Conservation (phyloP, 179 eudicot genomes). For the Gypsophila paniculata region DNA sequence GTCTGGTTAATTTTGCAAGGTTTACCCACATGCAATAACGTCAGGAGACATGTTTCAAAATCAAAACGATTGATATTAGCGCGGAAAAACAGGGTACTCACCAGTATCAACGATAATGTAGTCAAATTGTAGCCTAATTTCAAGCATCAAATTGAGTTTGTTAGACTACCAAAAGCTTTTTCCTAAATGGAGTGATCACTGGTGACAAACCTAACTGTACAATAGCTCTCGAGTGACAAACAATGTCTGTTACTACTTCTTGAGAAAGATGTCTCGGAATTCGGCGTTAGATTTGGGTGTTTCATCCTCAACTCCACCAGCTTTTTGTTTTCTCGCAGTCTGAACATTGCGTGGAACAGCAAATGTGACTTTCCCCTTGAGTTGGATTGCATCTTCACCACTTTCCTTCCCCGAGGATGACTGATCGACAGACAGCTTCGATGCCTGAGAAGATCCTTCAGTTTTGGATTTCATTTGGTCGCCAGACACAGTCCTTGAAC, state of each 20-base stretch:
- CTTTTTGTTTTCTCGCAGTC: conserved; percentile 37
- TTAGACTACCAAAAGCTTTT: no score
- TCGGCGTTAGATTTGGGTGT: conserved; percentile 83
- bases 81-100: neutral
- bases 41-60: no score
- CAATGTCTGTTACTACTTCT: conserved; percentile 28
- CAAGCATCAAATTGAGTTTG: no score
- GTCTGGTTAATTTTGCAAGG: no score
- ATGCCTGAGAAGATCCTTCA: conserved; percentile 23
- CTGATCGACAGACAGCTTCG: conserved; percentile 23
- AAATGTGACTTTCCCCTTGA: conserved; percentile 76
- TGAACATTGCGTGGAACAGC: conserved; percentile 71
- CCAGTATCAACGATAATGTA: neutral
- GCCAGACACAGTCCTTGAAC: conserved; percentile 23
- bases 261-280: conserved; percentile 70
- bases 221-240: neutral
- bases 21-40: no score
- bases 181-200: neutral
- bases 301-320: conserved; percentile 46
- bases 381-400: conserved; percentile 34
- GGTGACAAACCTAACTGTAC: conserved; percentile 21
- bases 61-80: no score
- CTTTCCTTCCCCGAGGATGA: conserved; percentile 24
- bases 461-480: conserved; percentile 19
- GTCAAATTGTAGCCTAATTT: no score